These are phyloP conservation scores for Aureobasidium sp. DNA, from an alignment of 2,329 filamentous ascomycete species.

Conservation along the genomic window DNA sequence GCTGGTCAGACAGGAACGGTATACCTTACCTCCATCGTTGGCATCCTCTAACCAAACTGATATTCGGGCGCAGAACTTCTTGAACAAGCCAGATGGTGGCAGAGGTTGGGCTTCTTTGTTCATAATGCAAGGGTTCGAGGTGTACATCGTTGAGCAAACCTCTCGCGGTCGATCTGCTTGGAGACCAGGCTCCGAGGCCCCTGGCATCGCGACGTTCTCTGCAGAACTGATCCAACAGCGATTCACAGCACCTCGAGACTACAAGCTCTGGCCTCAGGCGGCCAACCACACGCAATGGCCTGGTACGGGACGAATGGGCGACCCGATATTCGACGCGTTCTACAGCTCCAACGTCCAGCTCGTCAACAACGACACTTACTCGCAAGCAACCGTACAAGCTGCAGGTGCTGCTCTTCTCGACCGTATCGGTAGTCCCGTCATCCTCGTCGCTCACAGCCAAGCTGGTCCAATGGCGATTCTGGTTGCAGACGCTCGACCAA, in stretches of 20 bases:
- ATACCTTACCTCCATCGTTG: constrained; percentile 13
- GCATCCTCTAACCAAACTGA: neutral
- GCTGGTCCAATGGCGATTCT: constrained; percentile 40
- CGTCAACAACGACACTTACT: constrained; percentile 22
- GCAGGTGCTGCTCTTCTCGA: constrained; percentile 36
- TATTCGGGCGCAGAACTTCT: constrained; percentile 22
- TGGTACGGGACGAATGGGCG: constrained; percentile 30
- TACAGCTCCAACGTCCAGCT: constrained; percentile 36
- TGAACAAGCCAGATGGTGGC: constrained; percentile 40
- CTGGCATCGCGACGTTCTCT: neutral
- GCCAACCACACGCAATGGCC: constrained; percentile 37
- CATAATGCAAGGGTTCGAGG: constrained; percentile 35
- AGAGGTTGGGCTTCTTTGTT: constrained; percentile 42
- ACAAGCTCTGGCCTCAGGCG: constrained; percentile 34
- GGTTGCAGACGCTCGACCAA: constrained; percentile 41
- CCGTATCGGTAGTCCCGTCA: constrained; percentile 29
- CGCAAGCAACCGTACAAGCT: constrained; percentile 27
- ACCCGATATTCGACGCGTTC: constrained; percentile 42
- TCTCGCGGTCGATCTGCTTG: constrained; percentile 26
- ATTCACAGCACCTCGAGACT: constrained; percentile 30
- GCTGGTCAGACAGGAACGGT: constrained; percentile 34
- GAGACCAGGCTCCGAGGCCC: constrained; percentile 7
- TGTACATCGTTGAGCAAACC: constrained; percentile 37
- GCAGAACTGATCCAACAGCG: constrained; percentile 24
- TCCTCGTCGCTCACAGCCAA: constrained; percentile 44